These are phyloP conservation scores for Byssothecium circinans DNA, from an alignment of 2,329 filamentous ascomycete genomes.

Conservation along the genomic window DNA sequence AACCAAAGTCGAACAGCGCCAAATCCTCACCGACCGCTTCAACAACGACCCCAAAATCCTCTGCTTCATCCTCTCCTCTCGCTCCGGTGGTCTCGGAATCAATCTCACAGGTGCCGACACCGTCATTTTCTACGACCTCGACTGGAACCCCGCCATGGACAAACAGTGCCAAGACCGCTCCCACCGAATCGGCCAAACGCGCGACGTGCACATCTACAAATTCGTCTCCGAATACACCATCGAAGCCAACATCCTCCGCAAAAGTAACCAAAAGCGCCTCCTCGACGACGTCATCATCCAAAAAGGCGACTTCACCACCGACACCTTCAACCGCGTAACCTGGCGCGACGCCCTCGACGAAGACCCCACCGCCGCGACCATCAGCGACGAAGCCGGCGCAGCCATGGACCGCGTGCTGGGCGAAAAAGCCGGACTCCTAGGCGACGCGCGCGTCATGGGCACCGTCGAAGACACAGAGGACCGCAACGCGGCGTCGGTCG, in stretches of 20 bases:
- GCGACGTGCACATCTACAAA: constrained; percentile 95
- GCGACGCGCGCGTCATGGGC: constrained; percentile 70
- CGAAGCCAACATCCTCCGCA: constrained; percentile 95
- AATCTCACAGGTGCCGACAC: constrained; percentile 96
- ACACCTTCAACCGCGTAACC: constrained; percentile 81
- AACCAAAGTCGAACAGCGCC: constrained; percentile 92
- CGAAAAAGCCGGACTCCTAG: constrained; percentile 61
- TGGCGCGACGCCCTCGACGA: constrained; percentile 69
- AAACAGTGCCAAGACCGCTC: constrained; percentile 98
- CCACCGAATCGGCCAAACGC: constrained; percentile 95
- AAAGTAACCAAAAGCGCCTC: constrained; percentile 96
- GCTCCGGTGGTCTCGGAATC: constrained; percentile 92
- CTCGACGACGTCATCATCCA: constrained; percentile 98
- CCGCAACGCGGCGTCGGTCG: constrained; percentile 80
- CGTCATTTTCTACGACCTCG: constrained; percentile 97
- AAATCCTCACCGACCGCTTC: constrained; percentile 94
- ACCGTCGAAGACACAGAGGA: constrained; percentile 93
- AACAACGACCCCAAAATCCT: constrained; percentile 91
- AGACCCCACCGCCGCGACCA: constrained; percentile 39
- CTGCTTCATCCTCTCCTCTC: constrained; percentile 92
- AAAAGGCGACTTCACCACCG: constrained; percentile 95
- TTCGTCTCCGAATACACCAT: constrained; percentile 70
- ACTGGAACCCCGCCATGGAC: constrained; percentile 99
- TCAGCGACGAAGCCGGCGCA: constrained; percentile 68
- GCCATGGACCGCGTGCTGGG: constrained; percentile 86